Evolutionary conservation across 108 stramenopile species (phyloP), one percentile per base, ranked within the genome.

Genomic region (Cyclostephanos tholiformis): DNA sequence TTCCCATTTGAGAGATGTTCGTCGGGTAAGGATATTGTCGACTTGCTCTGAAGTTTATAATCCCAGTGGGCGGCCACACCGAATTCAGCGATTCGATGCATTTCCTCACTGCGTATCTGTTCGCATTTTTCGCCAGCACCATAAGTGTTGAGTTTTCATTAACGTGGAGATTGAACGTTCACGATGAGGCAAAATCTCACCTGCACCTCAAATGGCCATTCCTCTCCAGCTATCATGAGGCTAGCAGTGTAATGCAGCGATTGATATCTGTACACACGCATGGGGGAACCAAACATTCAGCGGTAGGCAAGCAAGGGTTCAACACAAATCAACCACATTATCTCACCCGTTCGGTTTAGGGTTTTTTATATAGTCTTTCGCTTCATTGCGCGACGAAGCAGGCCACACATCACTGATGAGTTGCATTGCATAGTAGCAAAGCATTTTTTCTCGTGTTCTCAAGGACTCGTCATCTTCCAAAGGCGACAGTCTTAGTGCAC

Each of bases 11-110:
- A 30, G 27, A 48, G 25, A 52, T 65, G 22, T 49, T 29, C 25
- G 38, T 36, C 63, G 10, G 65, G 41, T 20, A 72, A 29, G 25
- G 16, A 32, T 2, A 63, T 68, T 13, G n/a, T 38, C 53, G 36
- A 25, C 61, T 76, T 77, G 17, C 53, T 78, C 64, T 57, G 75
- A 27, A 60, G 75, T 60, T 93, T 93, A 77, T 93, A 93, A 51
- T 84, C 80, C 88, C 89, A 93, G 75, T 97, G 96, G 0, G 93
- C 92, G 9, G 96, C 96, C 20, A 89, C 77, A 2, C 96, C 96
- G 77, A 81, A 91, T 71, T 97, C 96, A 2, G 93, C 94, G 22
- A 90, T 73, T 12, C 69, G 72, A 74, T 97, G 92, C 96, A 97
- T 97, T 57, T 87, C 89, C 69, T 85, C 82, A 16, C 87, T 94